phyloP scores from a whole-genome alignment of 108 stramenopile species.

The Hondaea fermentalgiana region DNA sequence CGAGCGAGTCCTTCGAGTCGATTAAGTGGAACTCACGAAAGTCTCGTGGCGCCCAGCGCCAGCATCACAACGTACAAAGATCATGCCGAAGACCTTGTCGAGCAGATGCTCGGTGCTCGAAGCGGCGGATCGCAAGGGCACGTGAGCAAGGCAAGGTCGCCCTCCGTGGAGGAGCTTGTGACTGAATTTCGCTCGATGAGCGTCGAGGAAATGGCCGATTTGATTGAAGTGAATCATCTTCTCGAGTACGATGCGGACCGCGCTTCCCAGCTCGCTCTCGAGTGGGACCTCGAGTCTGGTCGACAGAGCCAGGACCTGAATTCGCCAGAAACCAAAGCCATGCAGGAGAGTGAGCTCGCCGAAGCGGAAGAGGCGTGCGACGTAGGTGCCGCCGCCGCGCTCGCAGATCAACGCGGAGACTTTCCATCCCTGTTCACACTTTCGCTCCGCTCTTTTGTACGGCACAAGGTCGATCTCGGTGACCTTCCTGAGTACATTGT shows the following conservation, averaged over 20 bases:
- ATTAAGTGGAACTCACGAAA: too few relatives aligned
- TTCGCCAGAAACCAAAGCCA: neutral
- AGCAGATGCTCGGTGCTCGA: neutral
- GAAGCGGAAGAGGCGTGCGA: neutral
- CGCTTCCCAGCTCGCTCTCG: neutral
- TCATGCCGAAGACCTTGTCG: neutral
- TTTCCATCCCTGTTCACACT: neutral
- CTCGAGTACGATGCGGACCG: neutral
- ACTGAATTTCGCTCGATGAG: neutral
- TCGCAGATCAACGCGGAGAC: neutral
- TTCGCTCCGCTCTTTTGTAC: neutral
- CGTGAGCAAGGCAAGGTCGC: neutral
- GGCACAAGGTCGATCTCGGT: neutral
- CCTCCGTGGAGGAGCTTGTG: neutral
- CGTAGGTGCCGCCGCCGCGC: neutral
- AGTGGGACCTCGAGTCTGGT: neutral
- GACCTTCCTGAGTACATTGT: neutral
- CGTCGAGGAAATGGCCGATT: neutral
- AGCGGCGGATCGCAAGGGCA: neutral
- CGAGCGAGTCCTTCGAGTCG: too few relatives aligned
- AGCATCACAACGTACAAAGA: neutral
- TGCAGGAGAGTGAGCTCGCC: neutral
- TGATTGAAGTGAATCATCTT: neutral
- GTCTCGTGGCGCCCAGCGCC: neutral
- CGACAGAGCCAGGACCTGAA: neutral